Percentiles rank a stretch among this genome's conserved stretches.
Evolutionary conservation across 805 yeast species (phyloP).

Genomic region (Metschnikowia peoriensis): DNA sequence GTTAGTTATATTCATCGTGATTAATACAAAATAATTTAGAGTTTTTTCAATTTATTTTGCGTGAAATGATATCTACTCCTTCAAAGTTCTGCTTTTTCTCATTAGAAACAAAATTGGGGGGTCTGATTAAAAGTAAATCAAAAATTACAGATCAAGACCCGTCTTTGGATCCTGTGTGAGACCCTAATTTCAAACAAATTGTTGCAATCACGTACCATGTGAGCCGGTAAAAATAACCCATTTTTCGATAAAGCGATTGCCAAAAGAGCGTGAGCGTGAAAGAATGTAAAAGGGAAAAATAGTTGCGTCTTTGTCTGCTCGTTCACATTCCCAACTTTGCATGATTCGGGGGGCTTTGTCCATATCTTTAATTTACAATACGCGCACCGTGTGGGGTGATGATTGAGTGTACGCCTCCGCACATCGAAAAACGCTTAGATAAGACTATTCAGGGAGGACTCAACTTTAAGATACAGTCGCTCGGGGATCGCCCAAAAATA

Average conservation of each 20-base stretch:
- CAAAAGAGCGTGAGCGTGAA: background rate
- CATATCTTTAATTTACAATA: background rate
- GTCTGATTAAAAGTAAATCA: too few species aligned
- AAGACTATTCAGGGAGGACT: background rate
- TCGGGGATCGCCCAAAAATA: background rate
- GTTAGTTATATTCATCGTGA: background rate
- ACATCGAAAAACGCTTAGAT: background rate
- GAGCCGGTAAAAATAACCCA: conserved; percentile 11
- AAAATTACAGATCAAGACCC: too few species aligned
- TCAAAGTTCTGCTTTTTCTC: too few species aligned
- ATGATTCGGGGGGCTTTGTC: conserved; percentile 3
- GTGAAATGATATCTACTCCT: background rate
- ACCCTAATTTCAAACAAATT: too few species aligned
- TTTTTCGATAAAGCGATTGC: background rate
- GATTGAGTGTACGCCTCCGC: background rate
- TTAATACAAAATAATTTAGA: background rate
- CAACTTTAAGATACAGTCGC: background rate
- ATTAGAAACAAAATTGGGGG: too few species aligned
- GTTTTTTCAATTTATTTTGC: too few species aligned
- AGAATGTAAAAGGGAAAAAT: background rate
- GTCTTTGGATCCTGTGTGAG: too few species aligned
- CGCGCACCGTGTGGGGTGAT: conserved; percentile 5
- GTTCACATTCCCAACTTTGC: background rate
- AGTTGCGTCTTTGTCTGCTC: background rate
- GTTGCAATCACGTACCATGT: conserved; percentile 8